Evolutionary conservation across 2,329 filamentous ascomycete genomes (phyloP), one percentile per base, ranked within the genome.

Genomic region (Colletotrichum ledebouriae): DNA sequence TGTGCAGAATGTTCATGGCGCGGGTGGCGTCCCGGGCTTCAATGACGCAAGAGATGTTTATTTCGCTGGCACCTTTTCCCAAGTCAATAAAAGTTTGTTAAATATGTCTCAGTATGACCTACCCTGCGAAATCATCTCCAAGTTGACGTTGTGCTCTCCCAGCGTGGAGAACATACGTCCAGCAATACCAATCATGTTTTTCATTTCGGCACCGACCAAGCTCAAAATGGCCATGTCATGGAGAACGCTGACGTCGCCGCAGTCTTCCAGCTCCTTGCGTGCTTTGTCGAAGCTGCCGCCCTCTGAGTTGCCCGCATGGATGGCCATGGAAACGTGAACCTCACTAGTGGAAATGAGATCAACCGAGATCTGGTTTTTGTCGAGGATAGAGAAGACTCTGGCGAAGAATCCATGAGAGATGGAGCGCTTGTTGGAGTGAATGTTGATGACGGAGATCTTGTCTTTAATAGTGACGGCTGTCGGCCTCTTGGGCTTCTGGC

Each of bases 81-180:
- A 42, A n/a, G 56, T 69, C 41, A 64, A 55, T 46, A 55, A 9
- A 5, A 67, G 75, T 82, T 83, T 93, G 93, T 92, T 44, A 9
- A 9, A 47, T 10, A 46, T 13, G 44, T n/a, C 37, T 49, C 20
- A 11, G 34, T 29, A 42, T 12, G 37, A 75, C 85, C 75, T 85
- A 95, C 96, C 96, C 83, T 99, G 96, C 25, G 94, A 97, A 73
- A 99, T 99, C 96, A 99, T 99, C 82, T 99, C 96, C 73, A 99
- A 94, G 78, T 99, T 99, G 76, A 99, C 90, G 74, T 93, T 92
- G 78, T 97, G 92, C 77, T 98, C 93, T 49, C 96, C 96, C 17
- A 99, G 84, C 1, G 94, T 97, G 55, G 92, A 93, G 80, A 99
- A 98, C 92, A 99, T 98, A 73, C 88, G 90, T 33, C 96, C 96